Conservation (phyloP, 1,284 basidiomycete species). For the Irpex sp. region DNA sequence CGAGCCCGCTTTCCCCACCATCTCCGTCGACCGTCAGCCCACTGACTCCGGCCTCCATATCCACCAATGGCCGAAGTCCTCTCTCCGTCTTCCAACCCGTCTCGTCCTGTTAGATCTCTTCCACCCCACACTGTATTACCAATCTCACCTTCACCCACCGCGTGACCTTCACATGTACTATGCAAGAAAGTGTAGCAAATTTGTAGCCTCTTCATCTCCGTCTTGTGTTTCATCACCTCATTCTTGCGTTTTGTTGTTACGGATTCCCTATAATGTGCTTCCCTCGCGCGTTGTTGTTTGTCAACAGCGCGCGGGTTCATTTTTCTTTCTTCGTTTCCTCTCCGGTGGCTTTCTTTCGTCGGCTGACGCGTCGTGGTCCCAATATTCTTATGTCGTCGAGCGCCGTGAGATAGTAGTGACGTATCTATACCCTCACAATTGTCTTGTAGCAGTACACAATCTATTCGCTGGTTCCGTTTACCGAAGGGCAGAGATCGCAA, state of each 20-base stretch:
- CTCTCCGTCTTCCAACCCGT: neutral
- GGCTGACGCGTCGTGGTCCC: neutral
- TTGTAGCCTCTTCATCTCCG: neutral
- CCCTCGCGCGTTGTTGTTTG: neutral
- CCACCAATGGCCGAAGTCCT: neutral
- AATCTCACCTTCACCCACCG: neutral
- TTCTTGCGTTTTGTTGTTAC: neutral
- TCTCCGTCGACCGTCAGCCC: conserved; percentile 4
- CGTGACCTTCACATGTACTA: neutral
- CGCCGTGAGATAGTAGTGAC: neutral
- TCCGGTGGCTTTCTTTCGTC: neutral
- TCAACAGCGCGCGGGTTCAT: too few relatives aligned
- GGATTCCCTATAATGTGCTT: neutral
- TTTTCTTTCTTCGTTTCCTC: neutral
- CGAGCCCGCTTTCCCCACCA: conserved; percentile 2
- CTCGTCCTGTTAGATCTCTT: neutral
- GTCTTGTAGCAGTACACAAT: neutral
- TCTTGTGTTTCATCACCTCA: neutral
- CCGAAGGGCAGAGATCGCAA: too few relatives aligned
- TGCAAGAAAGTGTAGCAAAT: neutral
- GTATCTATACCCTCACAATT: neutral
- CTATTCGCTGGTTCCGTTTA: neutral
- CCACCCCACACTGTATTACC: neutral
- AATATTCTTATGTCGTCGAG: neutral
- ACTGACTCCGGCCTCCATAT: conserved; percentile 4